Evolutionary conservation across 805 yeast genomes (phyloP), one percentile per base, ranked within the genome.

Genomic region (Hanseniaspora meyeri): DNA sequence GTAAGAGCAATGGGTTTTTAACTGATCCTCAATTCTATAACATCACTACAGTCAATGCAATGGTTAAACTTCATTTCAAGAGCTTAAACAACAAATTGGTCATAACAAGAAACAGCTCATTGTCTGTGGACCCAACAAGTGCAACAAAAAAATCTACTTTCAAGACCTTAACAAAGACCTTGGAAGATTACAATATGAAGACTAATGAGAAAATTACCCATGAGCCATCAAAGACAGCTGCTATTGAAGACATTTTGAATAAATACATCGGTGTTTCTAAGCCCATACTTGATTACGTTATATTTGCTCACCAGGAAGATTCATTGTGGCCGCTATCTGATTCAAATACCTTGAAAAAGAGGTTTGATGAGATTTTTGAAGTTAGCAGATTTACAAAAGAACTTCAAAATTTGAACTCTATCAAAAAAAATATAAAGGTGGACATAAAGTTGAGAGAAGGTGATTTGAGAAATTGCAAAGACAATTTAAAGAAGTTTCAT

Each of bases 261-360:
- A 74, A 77, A 27, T 82, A 81, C 60, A 73, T 93, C 57, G 99
- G 98, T 6, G 95, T 90, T 0, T 85, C 96, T 0, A 79, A 80
- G 58, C 86, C 97, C 0, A 80, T 93, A 55, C 70, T 93, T 52
- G 96, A 91, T 61, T 87, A 88, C 66, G 98, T 93, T 43, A 83
- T 91, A 1, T 93, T 93, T 69, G 91, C 98, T 65, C 99, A 93
- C 65, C 99, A 93, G 67, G 99, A 93, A 64, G 99, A 93, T 59
- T 83, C 91, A 62, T 69, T 88, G 32, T 93, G 99, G 99, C 99
- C 99, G 1, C 73, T 93, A 49, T 80, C 90, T 62, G 99, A 93
- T 68, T 95, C 98, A 1, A 76, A 95, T 2, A 77, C 77, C 12
- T 75, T 93, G 66, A 95, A 93, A 70, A 90, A 90, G 70, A 78